A percentile compares a stretch with the other conserved stretches of the same genome.
Conservation (phyloP, 1,284 basidiomycete genomes). For the Wallemia hederae region DNA sequence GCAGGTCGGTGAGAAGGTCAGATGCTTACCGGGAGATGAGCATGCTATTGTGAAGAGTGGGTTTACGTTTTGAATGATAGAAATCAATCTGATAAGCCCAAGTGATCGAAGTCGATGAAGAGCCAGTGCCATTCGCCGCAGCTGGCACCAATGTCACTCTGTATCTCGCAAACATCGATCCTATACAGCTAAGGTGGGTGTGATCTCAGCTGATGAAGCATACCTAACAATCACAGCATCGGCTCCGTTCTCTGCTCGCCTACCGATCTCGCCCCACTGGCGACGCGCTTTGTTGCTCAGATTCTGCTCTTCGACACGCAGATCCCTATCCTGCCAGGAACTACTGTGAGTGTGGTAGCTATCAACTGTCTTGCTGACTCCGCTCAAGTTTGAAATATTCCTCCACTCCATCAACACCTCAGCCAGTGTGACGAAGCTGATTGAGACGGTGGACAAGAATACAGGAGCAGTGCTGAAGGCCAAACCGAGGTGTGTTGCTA, state of each 20-base stretch:
- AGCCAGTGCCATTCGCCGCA: constrained; percentile 52
- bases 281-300: constrained; percentile 46
- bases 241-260: constrained; percentile 67
- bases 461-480: constrained; percentile 44
- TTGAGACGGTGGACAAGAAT: constrained; percentile 43
- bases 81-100: neutral
- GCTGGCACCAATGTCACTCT: constrained; percentile 70
- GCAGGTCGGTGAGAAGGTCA: constrained; percentile 64
- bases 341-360: constrained; percentile 27
- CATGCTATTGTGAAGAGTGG: constrained; percentile 50
- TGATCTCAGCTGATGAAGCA: neutral
- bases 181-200: constrained; percentile 33
- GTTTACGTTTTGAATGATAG: constrained; percentile 6
- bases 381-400: constrained; percentile 49
- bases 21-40: constrained; percentile 76
- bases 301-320: constrained; percentile 82
- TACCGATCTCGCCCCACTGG: constrained; percentile 36
- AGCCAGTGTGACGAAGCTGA: constrained; percentile 50
- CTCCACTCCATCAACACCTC: constrained; percentile 81
- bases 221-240: constrained; percentile 21
- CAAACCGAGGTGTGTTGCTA: constrained; percentile 38
- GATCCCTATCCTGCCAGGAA: constrained; percentile 61
- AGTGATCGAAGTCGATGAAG: constrained; percentile 69
- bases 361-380: neutral
- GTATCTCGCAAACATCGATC: constrained; percentile 55